phyloP scores from a whole-genome alignment of 2,329 filamentous ascomycete genomes.

The Alternaria ventricosa region DNA sequence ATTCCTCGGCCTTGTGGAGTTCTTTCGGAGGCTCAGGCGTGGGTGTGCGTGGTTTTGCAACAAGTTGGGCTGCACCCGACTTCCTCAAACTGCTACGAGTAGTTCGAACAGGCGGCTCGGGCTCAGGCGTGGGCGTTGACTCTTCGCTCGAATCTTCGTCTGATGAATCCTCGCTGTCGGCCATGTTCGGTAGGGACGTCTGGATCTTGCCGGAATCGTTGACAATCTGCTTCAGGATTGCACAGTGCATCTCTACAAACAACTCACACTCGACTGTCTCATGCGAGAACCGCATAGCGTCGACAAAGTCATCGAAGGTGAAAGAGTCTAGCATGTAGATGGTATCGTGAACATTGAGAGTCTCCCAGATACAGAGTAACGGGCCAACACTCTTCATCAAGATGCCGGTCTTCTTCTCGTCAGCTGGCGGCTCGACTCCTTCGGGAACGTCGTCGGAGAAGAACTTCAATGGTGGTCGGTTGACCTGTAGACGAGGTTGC shows the following conservation, averaged over 20 bases:
- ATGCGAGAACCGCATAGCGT: constrained; percentile 81
- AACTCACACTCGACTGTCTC: constrained; percentile 80
- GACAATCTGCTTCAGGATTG: constrained; percentile 86
- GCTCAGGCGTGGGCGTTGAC: constrained; percentile 62
- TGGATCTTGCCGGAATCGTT: constrained; percentile 80
- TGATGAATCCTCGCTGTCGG: constrained; percentile 43
- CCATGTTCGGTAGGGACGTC: constrained; percentile 76
- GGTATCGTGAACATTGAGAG: constrained; percentile 96
- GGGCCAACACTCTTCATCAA: constrained; percentile 84
- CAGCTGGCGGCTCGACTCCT: constrained; percentile 45
- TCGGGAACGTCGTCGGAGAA: constrained; percentile 67
- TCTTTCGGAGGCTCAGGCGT: constrained; percentile 45
- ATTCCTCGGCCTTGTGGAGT: constrained; percentile 74
- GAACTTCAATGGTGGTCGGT: constrained; percentile 79
- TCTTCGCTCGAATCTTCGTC: constrained; percentile 60
- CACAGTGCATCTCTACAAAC: constrained; percentile 89
- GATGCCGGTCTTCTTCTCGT: constrained; percentile 61
- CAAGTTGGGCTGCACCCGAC: constrained; percentile 69
- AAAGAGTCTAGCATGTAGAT: constrained; percentile 95
- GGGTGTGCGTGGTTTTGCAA: constrained; percentile 46
- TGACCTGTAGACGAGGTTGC: constrained; percentile 66
- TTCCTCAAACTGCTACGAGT: constrained; percentile 88
- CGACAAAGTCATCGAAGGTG: constrained; percentile 94
- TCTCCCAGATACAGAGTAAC: constrained; percentile 92
- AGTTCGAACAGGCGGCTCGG: constrained; percentile 77